These are phyloP conservation scores for Thelonectria discophora DNA, from an alignment of 2,329 filamentous ascomycete genomes.

Conservation along the genomic window DNA sequence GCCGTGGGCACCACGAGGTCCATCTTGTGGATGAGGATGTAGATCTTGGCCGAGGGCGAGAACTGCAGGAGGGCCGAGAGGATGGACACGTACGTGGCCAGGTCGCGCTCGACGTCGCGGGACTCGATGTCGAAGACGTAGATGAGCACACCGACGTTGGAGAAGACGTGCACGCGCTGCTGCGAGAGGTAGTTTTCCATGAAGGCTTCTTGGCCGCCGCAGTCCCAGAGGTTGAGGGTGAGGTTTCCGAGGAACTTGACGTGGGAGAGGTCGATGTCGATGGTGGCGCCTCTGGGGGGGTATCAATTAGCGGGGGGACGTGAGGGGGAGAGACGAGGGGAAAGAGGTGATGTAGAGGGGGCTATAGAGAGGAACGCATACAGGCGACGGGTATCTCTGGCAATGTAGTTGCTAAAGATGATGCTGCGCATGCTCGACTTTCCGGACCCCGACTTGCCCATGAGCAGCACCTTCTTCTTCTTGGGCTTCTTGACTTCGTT, in stretches of 20 bases:
- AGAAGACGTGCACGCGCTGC: constrained; percentile 96
- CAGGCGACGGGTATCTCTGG: constrained; percentile 90
- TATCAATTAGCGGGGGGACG: background rate
- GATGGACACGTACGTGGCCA: constrained; percentile 91
- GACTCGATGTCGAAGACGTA: constrained; percentile 99
- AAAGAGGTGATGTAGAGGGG: background rate
- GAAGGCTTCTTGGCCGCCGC: constrained; percentile 97
- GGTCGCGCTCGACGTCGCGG: constrained; percentile 90
- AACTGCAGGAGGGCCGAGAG: constrained; percentile 88
- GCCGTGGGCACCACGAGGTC: constrained; percentile 86
- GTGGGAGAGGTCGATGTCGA: constrained; percentile 97
- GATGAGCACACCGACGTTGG: constrained; percentile 94
- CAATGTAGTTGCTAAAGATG: constrained; percentile 99
- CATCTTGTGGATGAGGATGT: constrained; percentile 98
- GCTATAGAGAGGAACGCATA: constrained; percentile 45
- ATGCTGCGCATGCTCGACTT: constrained; percentile 99
- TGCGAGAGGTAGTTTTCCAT: constrained; percentile 98
- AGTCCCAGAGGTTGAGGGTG: constrained; percentile 98
- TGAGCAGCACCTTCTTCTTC: constrained; percentile 87
- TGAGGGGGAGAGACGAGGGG: background rate
- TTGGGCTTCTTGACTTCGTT: constrained; percentile 72
- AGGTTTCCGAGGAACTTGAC: constrained; percentile 99
- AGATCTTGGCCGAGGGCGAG: constrained; percentile 82
- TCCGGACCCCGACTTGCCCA: constrained; percentile 96
- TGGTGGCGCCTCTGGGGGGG: constrained; percentile 77